Evolutionary conservation across 2,329 filamentous ascomycete species (phyloP).

Genomic region (Neonectria ditissima): DNA sequence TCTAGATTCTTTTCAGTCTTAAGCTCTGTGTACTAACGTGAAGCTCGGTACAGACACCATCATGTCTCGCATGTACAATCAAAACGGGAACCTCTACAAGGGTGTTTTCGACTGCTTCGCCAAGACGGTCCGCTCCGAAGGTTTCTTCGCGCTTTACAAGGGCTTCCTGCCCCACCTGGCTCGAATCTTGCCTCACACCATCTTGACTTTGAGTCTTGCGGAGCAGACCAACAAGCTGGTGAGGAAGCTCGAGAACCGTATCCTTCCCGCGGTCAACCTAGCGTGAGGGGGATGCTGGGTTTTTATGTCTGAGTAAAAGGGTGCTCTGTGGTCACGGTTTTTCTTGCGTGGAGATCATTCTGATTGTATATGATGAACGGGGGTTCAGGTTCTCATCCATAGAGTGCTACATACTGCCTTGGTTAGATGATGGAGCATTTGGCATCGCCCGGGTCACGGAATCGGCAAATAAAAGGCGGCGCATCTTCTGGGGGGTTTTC

Average conservation of each 20-base stretch:
- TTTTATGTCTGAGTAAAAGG: constrained; percentile 4
- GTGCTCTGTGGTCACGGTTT: constrained; percentile 1
- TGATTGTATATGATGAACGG: constrained; percentile 31
- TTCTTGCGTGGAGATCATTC: constrained; percentile 23
- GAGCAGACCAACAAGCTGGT: constrained; percentile 98
- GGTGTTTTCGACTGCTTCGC: constrained; percentile 91
- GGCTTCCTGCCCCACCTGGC: constrained; percentile 96
- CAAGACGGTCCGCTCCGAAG: constrained; percentile 93
- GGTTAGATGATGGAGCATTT: constrained; percentile 36
- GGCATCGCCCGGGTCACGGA: constrained; percentile 37
- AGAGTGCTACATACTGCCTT: constrained; percentile 29
- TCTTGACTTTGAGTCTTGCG: constrained; percentile 90
- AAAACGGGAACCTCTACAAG: constrained; percentile 96
- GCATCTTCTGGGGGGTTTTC: constrained; percentile 40
- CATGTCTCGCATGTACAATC: constrained; percentile 99
- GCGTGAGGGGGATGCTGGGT: constrained; percentile 14
- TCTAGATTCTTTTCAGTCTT: too few relatives aligned
- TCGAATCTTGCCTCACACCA: constrained; percentile 93
- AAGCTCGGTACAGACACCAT: constrained; percentile 76
- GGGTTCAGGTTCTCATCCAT: constrained; percentile 19
- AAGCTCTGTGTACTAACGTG: constrained; percentile 15
- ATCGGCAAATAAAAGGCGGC: constrained; percentile 44
- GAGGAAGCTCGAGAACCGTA: constrained; percentile 75
- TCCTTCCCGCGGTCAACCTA: constrained; percentile 59
- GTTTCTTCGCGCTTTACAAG: constrained; percentile 94